A percentile compares a stretch with the other conserved stretches of the same genome.
Conservation (phyloP, 1,284 basidiomycete genomes). For the Erythrobasidium hasegawianum region DNA sequence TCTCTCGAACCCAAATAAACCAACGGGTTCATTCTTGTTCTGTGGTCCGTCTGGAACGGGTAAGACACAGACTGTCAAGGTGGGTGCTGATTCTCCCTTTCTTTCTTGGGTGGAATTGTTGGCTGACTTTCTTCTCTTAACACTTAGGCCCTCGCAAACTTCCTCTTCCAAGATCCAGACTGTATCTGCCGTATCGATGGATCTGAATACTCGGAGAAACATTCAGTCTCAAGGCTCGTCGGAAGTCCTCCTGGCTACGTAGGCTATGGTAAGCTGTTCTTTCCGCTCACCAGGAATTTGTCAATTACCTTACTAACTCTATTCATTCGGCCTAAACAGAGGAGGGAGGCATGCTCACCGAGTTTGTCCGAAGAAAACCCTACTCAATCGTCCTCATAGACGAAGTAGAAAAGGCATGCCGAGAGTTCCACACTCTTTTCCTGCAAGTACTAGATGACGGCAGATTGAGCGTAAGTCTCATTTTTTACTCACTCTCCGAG, state of each 20-base stretch:
- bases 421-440: constrained; percentile 58
- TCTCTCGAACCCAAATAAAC: constrained; percentile 56
- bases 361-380: constrained; percentile 50
- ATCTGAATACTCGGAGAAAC: constrained; percentile 56
- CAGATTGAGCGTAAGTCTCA: constrained; percentile 50
- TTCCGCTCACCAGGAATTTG: too few relatives aligned
- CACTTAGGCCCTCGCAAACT: constrained; percentile 52
- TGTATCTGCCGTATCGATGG: constrained; percentile 59
- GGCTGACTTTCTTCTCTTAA: too few relatives aligned
- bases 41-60: constrained; percentile 55
- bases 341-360: constrained; percentile 41
- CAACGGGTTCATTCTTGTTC: constrained; percentile 57
- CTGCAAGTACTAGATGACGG: constrained; percentile 60
- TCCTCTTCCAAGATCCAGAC: constrained; percentile 57
- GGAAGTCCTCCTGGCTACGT: constrained; percentile 70
- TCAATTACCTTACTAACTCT: too few relatives aligned
- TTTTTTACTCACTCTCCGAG: too few relatives aligned
- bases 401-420: constrained; percentile 55
- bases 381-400: constrained; percentile 51
- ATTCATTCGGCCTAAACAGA: too few relatives aligned
- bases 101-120: too few relatives aligned
- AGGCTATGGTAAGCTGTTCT: constrained; percentile 79
- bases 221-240: constrained; percentile 56
- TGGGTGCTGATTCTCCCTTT: neutral
- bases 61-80: constrained; percentile 54